Conservation (phyloP, 148 eudicot species). For the Diospyros kaki region DNA sequence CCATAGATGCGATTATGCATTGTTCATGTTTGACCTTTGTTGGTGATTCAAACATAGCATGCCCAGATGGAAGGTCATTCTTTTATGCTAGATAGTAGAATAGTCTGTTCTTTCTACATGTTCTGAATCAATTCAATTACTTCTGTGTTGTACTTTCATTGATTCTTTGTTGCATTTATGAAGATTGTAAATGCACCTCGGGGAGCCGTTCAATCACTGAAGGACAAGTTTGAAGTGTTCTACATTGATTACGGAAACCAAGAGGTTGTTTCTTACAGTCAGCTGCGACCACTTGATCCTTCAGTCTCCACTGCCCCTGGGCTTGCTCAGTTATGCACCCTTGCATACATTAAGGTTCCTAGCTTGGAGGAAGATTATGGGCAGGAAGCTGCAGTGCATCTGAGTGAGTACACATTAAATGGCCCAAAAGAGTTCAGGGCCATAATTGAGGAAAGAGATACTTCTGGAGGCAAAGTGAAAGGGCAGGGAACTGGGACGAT, state of each 20-base stretch:
- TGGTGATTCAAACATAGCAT: no score
- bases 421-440: conserved; percentile 68
- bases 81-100: no score
- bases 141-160: neutral
- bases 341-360: conserved; percentile 82
- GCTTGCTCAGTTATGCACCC: conserved; percentile 82
- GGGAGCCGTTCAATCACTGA: conserved; percentile 55
- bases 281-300: conserved; percentile 64
- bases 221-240: conserved; percentile 80
- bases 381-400: conserved; percentile 70
- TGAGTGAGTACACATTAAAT: conserved; percentile 61
- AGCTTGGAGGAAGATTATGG: conserved; percentile 80
- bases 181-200: conserved; percentile 68
- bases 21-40: no score
- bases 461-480: conserved; percentile 83
- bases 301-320: conserved; percentile 64
- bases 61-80: no score
- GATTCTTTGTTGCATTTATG: neutral
- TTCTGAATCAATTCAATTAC: no score
- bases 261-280: conserved; percentile 70
- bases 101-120: no score
- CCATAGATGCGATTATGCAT: no score
- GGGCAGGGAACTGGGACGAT: conserved; percentile 92
- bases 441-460: conserved; percentile 71
- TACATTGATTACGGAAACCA: conserved; percentile 95